phyloP scores from a whole-genome alignment of 495 filamentous ascomycete species.

The Immersiella caudata region DNA sequence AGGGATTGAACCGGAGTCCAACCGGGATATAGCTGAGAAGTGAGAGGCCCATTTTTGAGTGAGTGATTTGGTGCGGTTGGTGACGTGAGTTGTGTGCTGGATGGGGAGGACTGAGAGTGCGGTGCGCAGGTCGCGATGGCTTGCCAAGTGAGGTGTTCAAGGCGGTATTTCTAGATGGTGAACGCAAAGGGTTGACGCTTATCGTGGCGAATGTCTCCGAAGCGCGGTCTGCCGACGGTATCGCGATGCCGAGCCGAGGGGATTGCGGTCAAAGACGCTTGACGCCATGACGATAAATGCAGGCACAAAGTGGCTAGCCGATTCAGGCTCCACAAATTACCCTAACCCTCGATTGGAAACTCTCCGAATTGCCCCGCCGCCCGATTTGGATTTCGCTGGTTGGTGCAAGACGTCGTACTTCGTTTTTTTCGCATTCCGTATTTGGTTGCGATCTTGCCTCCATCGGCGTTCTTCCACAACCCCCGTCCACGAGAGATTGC shows the following conservation, averaged over 20 bases:
- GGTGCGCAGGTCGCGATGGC: not conserved
- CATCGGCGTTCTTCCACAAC: too few relatives aligned
- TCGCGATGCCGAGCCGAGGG: not conserved
- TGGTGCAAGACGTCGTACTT: not conserved
- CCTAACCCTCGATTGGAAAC: not conserved
- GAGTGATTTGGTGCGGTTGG: not conserved
- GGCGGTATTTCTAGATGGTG: not conserved
- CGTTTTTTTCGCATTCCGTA: not conserved
- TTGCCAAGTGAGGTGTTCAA: too few relatives aligned
- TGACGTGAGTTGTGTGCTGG: not conserved
- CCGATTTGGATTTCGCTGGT: not conserved
- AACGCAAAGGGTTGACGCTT: not conserved
- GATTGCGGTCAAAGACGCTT: not conserved
- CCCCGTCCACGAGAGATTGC: too few relatives aligned
- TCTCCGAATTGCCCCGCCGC: not conserved
- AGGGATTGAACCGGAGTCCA: slow-evolving; percentile 38
- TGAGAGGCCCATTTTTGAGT: slow-evolving; percentile 2
- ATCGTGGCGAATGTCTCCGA: not conserved
- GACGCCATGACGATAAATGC: not conserved
- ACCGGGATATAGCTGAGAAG: slow-evolving; percentile 12
- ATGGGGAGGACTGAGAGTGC: not conserved
- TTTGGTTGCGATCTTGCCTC: too few relatives aligned
- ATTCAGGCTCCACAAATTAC: not conserved
- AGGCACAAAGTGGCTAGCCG: not conserved
- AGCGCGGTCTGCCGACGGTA: not conserved